Percentiles rank a stretch among this genome's conserved stretches.
Conservation (phyloP, 2,329 filamentous ascomycete genomes). For the Alternaria angustiovoidea region DNA sequence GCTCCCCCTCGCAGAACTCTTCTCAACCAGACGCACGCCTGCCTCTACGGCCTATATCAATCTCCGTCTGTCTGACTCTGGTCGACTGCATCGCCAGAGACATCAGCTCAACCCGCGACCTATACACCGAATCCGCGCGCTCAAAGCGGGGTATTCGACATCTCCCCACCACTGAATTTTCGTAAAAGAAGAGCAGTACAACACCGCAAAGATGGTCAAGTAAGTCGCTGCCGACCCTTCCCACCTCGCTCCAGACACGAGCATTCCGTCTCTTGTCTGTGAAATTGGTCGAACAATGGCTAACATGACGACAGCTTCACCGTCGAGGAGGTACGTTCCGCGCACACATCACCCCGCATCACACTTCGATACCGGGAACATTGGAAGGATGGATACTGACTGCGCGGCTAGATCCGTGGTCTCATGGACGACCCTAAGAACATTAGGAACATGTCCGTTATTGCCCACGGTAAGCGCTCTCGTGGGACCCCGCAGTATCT, state of each 20-base stretch:
- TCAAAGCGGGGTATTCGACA: conserved; percentile 49
- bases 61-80: conserved; percentile 41
- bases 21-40: conserved; percentile 27
- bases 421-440: conserved; percentile 81
- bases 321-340: conserved; percentile 77
- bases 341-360: conserved; percentile 32
- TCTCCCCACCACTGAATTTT: conserved; percentile 47
- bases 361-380: conserved; percentile 24
- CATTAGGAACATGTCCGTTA: conserved; percentile 98
- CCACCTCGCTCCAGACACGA: background rate
- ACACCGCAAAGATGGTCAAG: conserved; percentile 99
- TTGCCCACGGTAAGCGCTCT: conserved; percentile 81
- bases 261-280: background rate
- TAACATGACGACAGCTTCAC: conserved; percentile 83
- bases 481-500: conserved; percentile 21
- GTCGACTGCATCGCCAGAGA: conserved; percentile 45
- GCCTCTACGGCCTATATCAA: conserved; percentile 33
- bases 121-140: conserved; percentile 32
- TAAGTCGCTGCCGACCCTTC: conserved; percentile 66
- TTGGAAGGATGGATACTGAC: conserved; percentile 36
- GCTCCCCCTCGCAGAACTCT: conserved; percentile 23
- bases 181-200: conserved; percentile 50
- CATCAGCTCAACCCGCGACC: conserved; percentile 32
- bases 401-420: conserved; percentile 67
- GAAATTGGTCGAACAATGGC: conserved; percentile 35